These are phyloP conservation scores for Borealophlyctis nickersoniae DNA, from an alignment of 192 early-diverging fungal genomes.

Conservation along the genomic window DNA sequence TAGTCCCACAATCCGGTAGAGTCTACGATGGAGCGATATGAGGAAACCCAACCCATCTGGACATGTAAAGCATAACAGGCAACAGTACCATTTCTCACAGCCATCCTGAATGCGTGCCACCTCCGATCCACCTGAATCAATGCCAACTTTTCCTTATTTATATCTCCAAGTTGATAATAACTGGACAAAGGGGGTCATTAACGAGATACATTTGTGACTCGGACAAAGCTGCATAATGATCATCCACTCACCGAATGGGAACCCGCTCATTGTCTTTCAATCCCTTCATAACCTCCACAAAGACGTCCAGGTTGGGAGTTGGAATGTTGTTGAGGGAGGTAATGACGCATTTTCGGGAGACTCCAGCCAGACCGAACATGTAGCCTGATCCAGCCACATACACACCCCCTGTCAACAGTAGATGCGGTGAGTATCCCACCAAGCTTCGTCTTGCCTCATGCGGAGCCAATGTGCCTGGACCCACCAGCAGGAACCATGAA, in stretches of 20 bases:
- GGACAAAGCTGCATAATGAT: too few species aligned
- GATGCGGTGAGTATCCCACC: too few species aligned
- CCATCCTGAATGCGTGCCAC: conserved; percentile 40
- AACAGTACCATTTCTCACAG: conserved; percentile 63
- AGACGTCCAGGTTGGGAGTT: conserved; percentile 69
- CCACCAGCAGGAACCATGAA: conserved; percentile 36
- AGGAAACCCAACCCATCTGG: background rate
- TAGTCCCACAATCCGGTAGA: conserved; percentile 76
- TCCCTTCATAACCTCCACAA: conserved; percentile 63
- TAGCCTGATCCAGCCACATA: conserved; percentile 39
- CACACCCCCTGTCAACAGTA: conserved; percentile 20
- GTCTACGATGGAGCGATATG: conserved; percentile 30
- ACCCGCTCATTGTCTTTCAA: conserved; percentile 37
- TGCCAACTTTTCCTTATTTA: conserved; percentile 39
- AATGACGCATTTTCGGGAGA: conserved; percentile 33
- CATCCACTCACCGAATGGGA: conserved; percentile 17
- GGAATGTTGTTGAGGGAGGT: conserved; percentile 42
- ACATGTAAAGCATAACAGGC: too few species aligned
- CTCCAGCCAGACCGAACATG: conserved; percentile 44
- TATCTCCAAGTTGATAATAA: conserved; percentile 34
- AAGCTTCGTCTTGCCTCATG: too few species aligned
- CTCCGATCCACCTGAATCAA: conserved; percentile 40
- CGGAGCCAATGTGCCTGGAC: too few species aligned
- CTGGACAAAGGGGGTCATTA: too few species aligned
- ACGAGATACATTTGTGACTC: too few species aligned